Percentiles rank a stretch among this genome's conserved stretches.
Evolutionary conservation across 2,329 filamentous ascomycete species (phyloP).

Genomic region (Capronia americana): DNA sequence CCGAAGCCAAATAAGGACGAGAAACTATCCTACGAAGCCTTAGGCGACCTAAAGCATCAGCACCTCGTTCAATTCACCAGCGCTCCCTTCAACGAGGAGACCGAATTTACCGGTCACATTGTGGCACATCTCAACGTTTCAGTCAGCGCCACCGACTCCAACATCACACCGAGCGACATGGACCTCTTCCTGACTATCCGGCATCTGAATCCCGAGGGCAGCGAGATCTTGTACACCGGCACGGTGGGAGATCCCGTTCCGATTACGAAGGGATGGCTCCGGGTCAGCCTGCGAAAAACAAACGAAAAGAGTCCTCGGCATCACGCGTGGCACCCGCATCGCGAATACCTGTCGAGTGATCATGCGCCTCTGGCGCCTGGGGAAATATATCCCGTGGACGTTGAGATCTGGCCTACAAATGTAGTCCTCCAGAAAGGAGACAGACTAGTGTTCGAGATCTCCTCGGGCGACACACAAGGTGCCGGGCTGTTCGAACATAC

Average conservation of each 20-base stretch:
- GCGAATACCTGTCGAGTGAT: conserved; percentile 59
- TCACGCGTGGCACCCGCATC: conserved; percentile 54
- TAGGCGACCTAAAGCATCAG: conserved; percentile 63
- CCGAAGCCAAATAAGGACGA: conserved; percentile 40
- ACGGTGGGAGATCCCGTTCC: conserved; percentile 63
- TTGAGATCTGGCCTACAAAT: conserved; percentile 51
- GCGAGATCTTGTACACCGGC: conserved; percentile 62
- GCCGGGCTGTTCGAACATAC: conserved; percentile 30
- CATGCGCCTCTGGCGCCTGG: conserved; percentile 56
- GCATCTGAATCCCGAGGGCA: conserved; percentile 56
- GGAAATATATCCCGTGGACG: conserved; percentile 59
- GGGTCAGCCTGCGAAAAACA: conserved; percentile 58
- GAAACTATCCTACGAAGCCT: conserved; percentile 64
- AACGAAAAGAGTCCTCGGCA: conserved; percentile 54
- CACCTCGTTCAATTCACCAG: conserved; percentile 66
- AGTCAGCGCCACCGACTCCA: conserved; percentile 47
- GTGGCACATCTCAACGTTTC: conserved; percentile 70
- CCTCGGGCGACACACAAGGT: conserved; percentile 60
- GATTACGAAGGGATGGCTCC: conserved; percentile 62
- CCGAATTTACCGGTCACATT: conserved; percentile 73
- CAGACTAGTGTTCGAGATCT: conserved; percentile 42
- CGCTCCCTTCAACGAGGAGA: conserved; percentile 64
- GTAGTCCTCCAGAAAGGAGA: conserved; percentile 46
- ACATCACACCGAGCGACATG: conserved; percentile 56
- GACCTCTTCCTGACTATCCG: conserved; percentile 64